A percentile compares a stretch with the other conserved stretches of the same genome.
These are phyloP conservation scores for Ceratobasidium sp. DNA, from an alignment of 1,284 basidiomycete genomes.

Conservation along the genomic window DNA sequence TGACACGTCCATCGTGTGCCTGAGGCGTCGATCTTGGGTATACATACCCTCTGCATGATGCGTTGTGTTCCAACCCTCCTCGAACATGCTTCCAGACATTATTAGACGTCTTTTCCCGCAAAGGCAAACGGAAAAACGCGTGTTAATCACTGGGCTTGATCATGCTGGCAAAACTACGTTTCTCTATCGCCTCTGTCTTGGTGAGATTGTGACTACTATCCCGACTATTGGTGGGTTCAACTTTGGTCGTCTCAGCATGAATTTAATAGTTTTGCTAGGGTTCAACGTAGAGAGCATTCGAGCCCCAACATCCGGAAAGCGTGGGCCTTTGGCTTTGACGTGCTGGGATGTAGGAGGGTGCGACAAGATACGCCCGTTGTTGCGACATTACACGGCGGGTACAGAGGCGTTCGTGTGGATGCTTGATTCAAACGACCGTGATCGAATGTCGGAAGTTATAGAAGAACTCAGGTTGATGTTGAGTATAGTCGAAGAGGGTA, in stretches of 20 bases:
- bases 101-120: conserved; percentile 21
- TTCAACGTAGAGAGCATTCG: conserved; percentile 30
- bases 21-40: background rate
- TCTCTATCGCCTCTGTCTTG: conserved; percentile 16
- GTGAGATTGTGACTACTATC: conserved; percentile 38
- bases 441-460: conserved; percentile 17
- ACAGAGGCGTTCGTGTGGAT: conserved; percentile 28
- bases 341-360: conserved; percentile 41
- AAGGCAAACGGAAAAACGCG: conserved; percentile 3
- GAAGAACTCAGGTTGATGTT: conserved; percentile 16
- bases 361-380: conserved; percentile 27
- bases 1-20: background rate
- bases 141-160: conserved; percentile 28
- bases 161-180: conserved; percentile 31
- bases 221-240: conserved; percentile 28
- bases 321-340: conserved; percentile 20
- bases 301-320: conserved; percentile 19
- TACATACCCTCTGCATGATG: background rate
- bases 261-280: background rate
- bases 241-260: background rate
- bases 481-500: background rate
- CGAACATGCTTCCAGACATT: conserved; percentile 27
- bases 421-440: conserved; percentile 27
- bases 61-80: background rate
- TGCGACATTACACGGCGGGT: conserved; percentile 13